phyloP scores from a whole-genome alignment of 768 basidiomycete species.

The Rhizopogon vinicolor region DNA sequence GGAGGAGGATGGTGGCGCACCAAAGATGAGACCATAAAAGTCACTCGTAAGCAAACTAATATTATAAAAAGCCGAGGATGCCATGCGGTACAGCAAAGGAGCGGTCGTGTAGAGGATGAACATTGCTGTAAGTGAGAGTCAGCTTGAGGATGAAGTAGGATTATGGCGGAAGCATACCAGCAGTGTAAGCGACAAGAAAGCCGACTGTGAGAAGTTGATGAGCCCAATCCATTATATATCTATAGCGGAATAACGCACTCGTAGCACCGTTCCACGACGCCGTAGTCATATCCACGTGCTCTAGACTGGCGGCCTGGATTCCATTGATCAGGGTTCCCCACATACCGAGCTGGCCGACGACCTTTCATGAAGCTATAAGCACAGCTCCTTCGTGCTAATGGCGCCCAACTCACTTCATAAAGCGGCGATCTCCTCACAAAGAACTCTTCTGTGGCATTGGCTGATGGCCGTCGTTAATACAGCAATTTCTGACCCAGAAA shows the following conservation, averaged over 20 bases:
- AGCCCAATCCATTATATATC: background rate
- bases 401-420: conserved; percentile 52
- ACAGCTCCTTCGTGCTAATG: background rate
- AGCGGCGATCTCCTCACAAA: conserved; percentile 75
- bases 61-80: conserved; percentile 84
- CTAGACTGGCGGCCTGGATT: conserved; percentile 70
- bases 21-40: conserved; percentile 84
- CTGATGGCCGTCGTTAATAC: conserved; percentile 29
- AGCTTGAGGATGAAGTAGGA: background rate
- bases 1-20: conserved; percentile 10
- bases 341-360: conserved; percentile 83
- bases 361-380: conserved; percentile 29
- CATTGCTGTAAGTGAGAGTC: conserved; percentile 50
- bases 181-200: conserved; percentile 47
- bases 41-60: conserved; percentile 83
- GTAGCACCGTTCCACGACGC: conserved; percentile 72
- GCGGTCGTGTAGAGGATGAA: conserved; percentile 81
- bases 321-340: conserved; percentile 80
- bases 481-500: background rate
- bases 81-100: conserved; percentile 80
- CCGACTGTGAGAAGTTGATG: conserved; percentile 34
- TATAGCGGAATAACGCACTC: conserved; percentile 42
- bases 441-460: conserved; percentile 87
- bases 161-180: conserved; percentile 21
- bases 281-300: conserved; percentile 60